Evolutionary conservation across 306 rosid genomes (phyloP), one percentile per base, ranked within the genome.

Genomic region (Sechiopsis laciniata): DNA sequence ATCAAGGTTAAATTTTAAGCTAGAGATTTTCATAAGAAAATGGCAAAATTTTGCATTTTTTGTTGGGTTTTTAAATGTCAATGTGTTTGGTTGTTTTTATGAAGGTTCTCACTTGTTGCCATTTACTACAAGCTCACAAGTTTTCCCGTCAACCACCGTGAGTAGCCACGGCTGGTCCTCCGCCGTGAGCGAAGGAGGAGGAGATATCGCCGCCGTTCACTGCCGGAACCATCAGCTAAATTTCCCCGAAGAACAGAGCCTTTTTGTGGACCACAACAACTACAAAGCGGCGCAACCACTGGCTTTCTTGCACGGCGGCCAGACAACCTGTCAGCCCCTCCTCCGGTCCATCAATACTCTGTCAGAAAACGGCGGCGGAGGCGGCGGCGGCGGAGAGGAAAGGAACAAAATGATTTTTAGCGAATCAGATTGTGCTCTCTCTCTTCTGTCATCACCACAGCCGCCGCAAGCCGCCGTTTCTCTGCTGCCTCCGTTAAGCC

Each of bases 1-100:
- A 84, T 78, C 88, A 83, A 88, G 97, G 98, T 90, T 75, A 40
- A 26, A 64, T 1, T 37, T 9, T 13, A 55, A 19, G 26, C 22
- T 56, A 21, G 7, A 51, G 11, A 46, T 51, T 51, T 52, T 52
- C 55, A 14, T 52, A 14, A 52, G 56, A 57, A 21, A 26, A 26
- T 26, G 29, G 29, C 29, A 26, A 26, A 26, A 1, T 26, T 26
- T 26, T 1, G 2, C 1, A 1, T 2, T 26, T 26, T 26, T 26
- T 26, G 29, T 26, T 26, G 29, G 29, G 29, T 26, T 26, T 26
- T 26, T 26, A 26, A 26, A 26, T 26, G 29, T 26, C 29, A 26
- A 26, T 26, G 29, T 26, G 29, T 26, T 26, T 26, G 29, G 1
- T 26, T 26, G 1, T 26, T 26, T 26, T 26, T 26, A 26, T 26